Evolutionary conservation across 768 basidiomycete species (phyloP), one percentile per base, ranked within the genome.

Genomic region (Suillus variegatus): DNA sequence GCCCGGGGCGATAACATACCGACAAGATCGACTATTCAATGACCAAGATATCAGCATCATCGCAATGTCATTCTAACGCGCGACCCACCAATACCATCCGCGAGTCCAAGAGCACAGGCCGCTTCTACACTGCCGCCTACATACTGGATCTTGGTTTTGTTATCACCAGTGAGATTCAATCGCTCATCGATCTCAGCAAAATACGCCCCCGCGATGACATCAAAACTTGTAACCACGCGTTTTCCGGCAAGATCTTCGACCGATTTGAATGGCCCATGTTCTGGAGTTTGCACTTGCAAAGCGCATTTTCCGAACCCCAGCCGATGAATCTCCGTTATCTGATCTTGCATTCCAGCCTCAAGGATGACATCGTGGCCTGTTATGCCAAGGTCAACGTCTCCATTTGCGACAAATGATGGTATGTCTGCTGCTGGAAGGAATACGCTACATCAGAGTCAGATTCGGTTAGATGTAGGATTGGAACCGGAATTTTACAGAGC

Each of bases 61-160:
- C 32, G 62, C 64, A 68, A 60, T 41, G 25, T 28, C 51, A 51
- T 28, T 41, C 43, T 36, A 41, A 22, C 25, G 9, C 6, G 10
- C 0, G 10, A 79, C 89, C 71, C 70, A 95, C 94, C 94, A 64
- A 99, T 98, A 9, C 95, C 97, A 77, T 99, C 97, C 6, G 97
- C 97, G 67, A 99, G 82, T 1, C 97, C 97, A 14, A 99, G 82
- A 2, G 97, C 87, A 80, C 97, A 99, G 44, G 97, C 97, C 9
- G 97, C 97, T 78, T 99, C 97, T 0, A 99, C 97, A 72, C 95
- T 97, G 2, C 97, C 97, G 2, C 97, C 96, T 2, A 99, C 90
- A 74, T 99, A 98, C 75, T 96, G 93, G 38, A 99, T 93, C 75
- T 85, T 86, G 0, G 97, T 99, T 69, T 79, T 81, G 46, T 84